A percentile compares a stretch with the other conserved stretches of the same genome.
Evolutionary conservation across 2,329 filamentous ascomycete species (phyloP).

Genomic region (Chalaropsis ovoidea): DNA sequence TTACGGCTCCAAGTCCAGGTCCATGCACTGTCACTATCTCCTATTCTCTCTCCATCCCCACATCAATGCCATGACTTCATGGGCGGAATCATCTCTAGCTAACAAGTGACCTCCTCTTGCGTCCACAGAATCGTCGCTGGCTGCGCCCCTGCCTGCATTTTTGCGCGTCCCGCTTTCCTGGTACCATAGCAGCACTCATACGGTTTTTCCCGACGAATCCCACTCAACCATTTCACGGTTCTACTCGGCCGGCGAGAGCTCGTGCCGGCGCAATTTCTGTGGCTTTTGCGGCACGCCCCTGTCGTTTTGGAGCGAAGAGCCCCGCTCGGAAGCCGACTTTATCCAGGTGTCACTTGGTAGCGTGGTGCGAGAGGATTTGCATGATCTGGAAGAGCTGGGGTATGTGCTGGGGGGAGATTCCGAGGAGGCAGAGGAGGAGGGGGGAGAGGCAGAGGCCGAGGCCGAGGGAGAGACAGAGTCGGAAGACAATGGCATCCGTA

Average conservation of each 20-base stretch:
- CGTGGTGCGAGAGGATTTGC: slow-evolving; percentile 59
- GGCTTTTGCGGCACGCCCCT: slow-evolving; percentile 84
- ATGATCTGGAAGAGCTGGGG: slow-evolving; percentile 61
- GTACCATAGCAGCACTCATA: slow-evolving; percentile 66
- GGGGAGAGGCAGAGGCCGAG: slow-evolving; percentile 27
- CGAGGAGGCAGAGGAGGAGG: slow-evolving; percentile 24
- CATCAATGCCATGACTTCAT: too few relatives aligned
- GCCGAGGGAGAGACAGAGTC: slow-evolving; percentile 15
- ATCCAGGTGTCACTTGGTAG: slow-evolving; percentile 77
- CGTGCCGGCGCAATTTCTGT: slow-evolving; percentile 69
- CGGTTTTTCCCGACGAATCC: slow-evolving; percentile 70
- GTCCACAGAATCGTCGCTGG: slow-evolving; percentile 52
- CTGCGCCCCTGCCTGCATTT: slow-evolving; percentile 66
- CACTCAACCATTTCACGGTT: slow-evolving; percentile 54
- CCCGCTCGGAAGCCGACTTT: slow-evolving; percentile 59
- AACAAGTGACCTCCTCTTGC: background rate
- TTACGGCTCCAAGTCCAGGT: too few relatives aligned
- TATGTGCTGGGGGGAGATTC: slow-evolving; percentile 45
- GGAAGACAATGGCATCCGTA: slow-evolving; percentile 26
- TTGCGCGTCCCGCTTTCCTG: slow-evolving; percentile 71
- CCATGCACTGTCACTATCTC: background rate
- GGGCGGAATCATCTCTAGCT: background rate
- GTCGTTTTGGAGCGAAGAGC: slow-evolving; percentile 70
- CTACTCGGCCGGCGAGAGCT: slow-evolving; percentile 51
- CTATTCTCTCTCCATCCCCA: too few relatives aligned